Evolutionary conservation across 805 yeast species (phyloP).

Genomic region (Candida boleticola): DNA sequence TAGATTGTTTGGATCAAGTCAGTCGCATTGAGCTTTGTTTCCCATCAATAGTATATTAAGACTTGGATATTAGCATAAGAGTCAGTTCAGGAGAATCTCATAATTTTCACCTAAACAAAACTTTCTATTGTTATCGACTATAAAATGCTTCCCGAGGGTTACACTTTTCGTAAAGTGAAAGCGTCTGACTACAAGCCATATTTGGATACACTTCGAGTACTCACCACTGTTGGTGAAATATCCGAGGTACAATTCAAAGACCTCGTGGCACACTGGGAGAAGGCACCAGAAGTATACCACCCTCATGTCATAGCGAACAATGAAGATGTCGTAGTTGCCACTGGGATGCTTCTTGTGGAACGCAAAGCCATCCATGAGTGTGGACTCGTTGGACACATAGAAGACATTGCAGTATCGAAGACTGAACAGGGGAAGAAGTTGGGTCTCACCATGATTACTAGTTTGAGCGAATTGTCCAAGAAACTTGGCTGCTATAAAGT

Average conservation of each 20-base stretch:
- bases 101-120: no score
- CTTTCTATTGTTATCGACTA: no score
- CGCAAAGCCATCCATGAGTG: conserved; percentile 79
- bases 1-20: no score
- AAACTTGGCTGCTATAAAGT: conserved; percentile 77
- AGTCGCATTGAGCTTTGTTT: no score
- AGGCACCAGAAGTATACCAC: conserved; percentile 53
- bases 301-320: conserved; percentile 65
- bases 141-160: conserved; percentile 57
- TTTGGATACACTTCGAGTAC: conserved; percentile 56
- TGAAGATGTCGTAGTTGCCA: conserved; percentile 63
- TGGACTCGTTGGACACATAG: conserved; percentile 90
- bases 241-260: conserved; percentile 46
- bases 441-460: conserved; percentile 65
- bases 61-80: no score
- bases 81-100: no score
- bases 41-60: no score
- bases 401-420: conserved; percentile 80
- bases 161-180: conserved; percentile 57
- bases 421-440: conserved; percentile 80
- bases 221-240: conserved; percentile 84
- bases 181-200: conserved; percentile 64
- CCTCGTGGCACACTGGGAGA: conserved; percentile 59
- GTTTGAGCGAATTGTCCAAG: conserved; percentile 59
- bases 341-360: conserved; percentile 81